Conservation (phyloP, 768 basidiomycete genomes). For the Lyophyllum atratum region DNA sequence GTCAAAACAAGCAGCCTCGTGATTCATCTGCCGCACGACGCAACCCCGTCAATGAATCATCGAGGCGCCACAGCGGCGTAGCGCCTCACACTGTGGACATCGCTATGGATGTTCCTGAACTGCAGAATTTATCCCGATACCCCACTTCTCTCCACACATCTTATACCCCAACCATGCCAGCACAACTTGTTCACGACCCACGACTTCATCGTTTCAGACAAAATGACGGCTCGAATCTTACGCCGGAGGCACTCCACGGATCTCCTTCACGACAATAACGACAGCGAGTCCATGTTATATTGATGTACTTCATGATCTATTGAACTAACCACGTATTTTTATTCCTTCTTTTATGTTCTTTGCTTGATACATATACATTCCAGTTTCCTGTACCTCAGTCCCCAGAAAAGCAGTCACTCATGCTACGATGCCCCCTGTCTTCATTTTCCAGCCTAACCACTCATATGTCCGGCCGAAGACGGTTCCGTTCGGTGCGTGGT, state of each 20-base stretch:
- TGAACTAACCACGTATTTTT: not conserved
- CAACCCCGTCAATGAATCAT: not conserved
- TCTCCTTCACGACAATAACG: not conserved
- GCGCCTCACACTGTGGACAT: not conserved
- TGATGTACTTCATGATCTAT: not conserved
- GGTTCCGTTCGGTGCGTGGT: slow-evolving; percentile 25
- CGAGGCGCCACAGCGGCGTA: not conserved
- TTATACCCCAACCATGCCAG: not conserved
- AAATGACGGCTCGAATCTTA: not conserved
- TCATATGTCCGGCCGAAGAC: slow-evolving; percentile 48
- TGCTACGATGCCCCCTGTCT: slow-evolving; percentile 30
- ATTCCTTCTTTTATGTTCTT: not conserved
- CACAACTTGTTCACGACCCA: not conserved
- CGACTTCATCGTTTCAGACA: not conserved
- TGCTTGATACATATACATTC: not conserved
- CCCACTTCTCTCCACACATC: not conserved
- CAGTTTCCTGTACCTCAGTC: not conserved
- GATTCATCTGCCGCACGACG: not conserved
- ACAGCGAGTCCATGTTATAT: not conserved
- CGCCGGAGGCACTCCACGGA: not conserved
- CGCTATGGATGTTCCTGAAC: not conserved
- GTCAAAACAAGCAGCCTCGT: not conserved
- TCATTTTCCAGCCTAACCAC: slow-evolving; percentile 43
- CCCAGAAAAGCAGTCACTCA: not conserved
- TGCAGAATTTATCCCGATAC: not conserved